Percentiles rank a stretch among this genome's conserved stretches.
phyloP scores from a whole-genome alignment of 495 filamentous ascomycete genomes.

The Lentithecium fluviatile region DNA sequence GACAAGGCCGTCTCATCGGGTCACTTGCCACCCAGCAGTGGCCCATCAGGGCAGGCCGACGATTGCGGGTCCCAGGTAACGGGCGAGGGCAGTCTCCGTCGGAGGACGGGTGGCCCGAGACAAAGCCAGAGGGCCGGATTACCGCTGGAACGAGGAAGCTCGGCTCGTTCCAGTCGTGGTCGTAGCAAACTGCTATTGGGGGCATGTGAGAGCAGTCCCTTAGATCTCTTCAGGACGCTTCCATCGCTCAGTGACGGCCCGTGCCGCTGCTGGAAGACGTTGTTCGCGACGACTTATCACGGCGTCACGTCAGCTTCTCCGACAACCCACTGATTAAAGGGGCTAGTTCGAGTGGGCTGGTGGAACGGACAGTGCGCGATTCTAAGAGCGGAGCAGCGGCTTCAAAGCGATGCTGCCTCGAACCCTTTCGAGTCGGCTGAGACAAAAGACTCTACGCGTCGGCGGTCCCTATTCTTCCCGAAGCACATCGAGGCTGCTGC shows the following conservation, averaged over 20 bases:
- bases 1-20: not conserved
- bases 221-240: not conserved
- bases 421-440: constrained; percentile 14
- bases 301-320: constrained; percentile 21
- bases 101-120: constrained; percentile 20
- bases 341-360: not conserved
- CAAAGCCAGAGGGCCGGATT: constrained; percentile 18
- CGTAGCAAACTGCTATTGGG: no score
- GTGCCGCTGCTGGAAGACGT: constrained; percentile 34
- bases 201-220: no score
- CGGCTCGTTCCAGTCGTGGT: not conserved
- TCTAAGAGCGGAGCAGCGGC: not conserved
- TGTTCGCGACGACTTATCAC: constrained; percentile 17
- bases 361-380: constrained; percentile 11
- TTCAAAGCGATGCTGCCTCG: constrained; percentile 3
- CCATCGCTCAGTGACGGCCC: constrained; percentile 20
- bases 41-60: not conserved
- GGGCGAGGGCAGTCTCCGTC: constrained; percentile 7
- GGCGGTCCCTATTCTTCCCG: constrained; percentile 28
- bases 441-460: constrained; percentile 7
- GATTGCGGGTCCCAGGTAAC: not conserved
- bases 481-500: constrained; percentile 32
- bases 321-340: not conserved
- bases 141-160: constrained; percentile 1
- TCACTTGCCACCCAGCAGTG: constrained; percentile 8